A percentile compares a stretch with the other conserved stretches of the same genome.
These are phyloP conservation scores for Ceratobasidium sp. DNA, from an alignment of 1,284 basidiomycete genomes.

Conservation along the genomic window DNA sequence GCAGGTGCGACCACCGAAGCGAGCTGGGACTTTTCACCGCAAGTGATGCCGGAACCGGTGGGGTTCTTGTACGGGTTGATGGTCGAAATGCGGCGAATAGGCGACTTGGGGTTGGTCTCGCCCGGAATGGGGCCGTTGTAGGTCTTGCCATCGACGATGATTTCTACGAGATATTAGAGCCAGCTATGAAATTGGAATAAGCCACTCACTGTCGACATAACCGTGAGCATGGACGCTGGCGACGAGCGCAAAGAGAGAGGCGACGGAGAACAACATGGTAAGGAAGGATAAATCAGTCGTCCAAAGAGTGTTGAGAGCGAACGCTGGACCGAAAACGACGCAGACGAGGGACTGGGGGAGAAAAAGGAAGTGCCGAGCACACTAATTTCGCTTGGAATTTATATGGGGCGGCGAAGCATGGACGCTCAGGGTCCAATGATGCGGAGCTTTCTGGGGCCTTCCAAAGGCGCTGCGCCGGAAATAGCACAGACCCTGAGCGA, in stretches of 20 bases:
- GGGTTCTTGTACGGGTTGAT: slow-evolving; percentile 70
- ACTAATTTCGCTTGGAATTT: no score
- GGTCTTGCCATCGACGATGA: slow-evolving; percentile 62
- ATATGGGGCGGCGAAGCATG: no score
- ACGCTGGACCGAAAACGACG: background rate
- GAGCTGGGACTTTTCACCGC: slow-evolving; percentile 62
- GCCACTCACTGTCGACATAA: slow-evolving; percentile 15
- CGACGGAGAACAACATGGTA: slow-evolving; percentile 23
- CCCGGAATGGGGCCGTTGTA: slow-evolving; percentile 58
- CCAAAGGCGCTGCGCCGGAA: background rate
- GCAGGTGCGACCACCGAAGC: slow-evolving; percentile 63
- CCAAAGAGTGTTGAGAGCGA: slow-evolving; percentile 26
- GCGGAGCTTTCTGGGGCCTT: no score
- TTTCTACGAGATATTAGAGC: background rate
- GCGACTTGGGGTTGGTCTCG: slow-evolving; percentile 53
- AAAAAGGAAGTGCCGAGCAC: no score
- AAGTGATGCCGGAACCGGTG: slow-evolving; percentile 63
- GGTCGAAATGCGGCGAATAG: slow-evolving; percentile 65
- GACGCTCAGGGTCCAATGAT: no score
- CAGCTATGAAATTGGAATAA: background rate
- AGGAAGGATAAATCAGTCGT: slow-evolving; percentile 12
- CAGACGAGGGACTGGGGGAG: background rate
- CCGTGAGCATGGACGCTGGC: slow-evolving; percentile 23
- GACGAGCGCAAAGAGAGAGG: slow-evolving; percentile 23
- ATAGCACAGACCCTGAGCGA: background rate